Evolutionary conservation across 139 green algal species (phyloP).

Genomic region (Micractinium sp.): DNA sequence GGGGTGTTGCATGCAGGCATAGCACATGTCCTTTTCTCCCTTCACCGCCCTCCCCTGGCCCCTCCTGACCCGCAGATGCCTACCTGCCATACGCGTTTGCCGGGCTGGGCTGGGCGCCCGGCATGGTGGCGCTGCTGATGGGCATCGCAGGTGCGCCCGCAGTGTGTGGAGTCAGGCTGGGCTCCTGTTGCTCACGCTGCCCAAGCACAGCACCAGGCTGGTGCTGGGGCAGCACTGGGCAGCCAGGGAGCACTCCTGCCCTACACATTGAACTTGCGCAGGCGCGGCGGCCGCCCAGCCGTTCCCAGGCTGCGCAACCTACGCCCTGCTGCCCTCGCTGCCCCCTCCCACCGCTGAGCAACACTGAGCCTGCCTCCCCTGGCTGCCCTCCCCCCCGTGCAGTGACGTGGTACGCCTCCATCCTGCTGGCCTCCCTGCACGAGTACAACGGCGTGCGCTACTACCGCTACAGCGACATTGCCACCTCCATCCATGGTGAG

Average conservation of each 20-base stretch:
- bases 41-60: no score
- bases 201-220: not conserved
- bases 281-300: no score
- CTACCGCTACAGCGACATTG: conserved; percentile 30
- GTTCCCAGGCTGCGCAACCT: not conserved
- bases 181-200: not conserved
- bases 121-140: not conserved
- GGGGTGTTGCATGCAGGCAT: no score
- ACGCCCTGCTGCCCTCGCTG: no score
- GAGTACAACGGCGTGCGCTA: conserved; percentile 32
- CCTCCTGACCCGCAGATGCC: not conserved
- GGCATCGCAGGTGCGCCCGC: not conserved
- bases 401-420: no score
- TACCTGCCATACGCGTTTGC: conserved; percentile 44
- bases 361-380: no score
- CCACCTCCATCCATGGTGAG: conserved; percentile 1
- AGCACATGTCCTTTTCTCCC: no score
- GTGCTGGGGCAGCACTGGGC: no score
- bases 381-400: no score
- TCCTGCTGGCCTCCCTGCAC: no score
- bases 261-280: not conserved
- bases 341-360: no score
- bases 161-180: not conserved
- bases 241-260: not conserved
- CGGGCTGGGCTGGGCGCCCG: not conserved